Conservation (phyloP, 176 grass and related monocot species). For the Oropetium thomaeum region DNA sequence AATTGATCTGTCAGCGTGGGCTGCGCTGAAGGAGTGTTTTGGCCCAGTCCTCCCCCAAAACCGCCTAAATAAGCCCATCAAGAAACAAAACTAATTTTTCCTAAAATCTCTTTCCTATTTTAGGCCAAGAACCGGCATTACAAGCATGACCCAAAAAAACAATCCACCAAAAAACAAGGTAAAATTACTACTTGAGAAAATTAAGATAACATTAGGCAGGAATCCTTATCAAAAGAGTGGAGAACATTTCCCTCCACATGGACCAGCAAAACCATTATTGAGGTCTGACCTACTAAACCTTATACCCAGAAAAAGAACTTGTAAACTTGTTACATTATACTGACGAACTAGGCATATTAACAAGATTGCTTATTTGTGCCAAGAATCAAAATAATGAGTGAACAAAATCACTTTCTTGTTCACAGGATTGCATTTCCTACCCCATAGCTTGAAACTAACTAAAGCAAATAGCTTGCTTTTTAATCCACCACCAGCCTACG, state of each 20-base stretch:
- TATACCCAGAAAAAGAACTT: background rate
- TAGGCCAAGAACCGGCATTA: background rate
- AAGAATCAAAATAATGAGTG: slow-evolving; percentile 57
- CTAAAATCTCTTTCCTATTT: background rate
- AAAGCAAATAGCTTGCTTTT: slow-evolving; percentile 19
- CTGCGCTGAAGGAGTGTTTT: too few relatives aligned
- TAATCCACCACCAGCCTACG: slow-evolving; percentile 24
- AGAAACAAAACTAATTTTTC: background rate
- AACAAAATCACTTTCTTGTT: slow-evolving; percentile 38
- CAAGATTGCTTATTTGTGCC: slow-evolving; percentile 46
- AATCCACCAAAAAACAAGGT: background rate
- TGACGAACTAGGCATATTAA: slow-evolving; percentile 26
- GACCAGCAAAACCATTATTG: background rate
- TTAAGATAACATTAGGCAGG: background rate
- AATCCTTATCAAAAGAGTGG: background rate
- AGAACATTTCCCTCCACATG: background rate
- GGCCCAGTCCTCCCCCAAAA: too few relatives aligned
- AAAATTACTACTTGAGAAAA: background rate
- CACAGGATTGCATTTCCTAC: slow-evolving; percentile 20
- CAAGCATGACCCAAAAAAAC: background rate
- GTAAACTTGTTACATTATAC: slow-evolving; percentile 20
- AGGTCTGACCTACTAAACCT: background rate
- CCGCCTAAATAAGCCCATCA: background rate
- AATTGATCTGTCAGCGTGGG: too few relatives aligned
- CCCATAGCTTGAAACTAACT: slow-evolving; percentile 29